A percentile compares a stretch with the other conserved stretches of the same genome.
Evolutionary conservation across 768 basidiomycete species (phyloP).

Genomic region (Termitomyces sp.): DNA sequence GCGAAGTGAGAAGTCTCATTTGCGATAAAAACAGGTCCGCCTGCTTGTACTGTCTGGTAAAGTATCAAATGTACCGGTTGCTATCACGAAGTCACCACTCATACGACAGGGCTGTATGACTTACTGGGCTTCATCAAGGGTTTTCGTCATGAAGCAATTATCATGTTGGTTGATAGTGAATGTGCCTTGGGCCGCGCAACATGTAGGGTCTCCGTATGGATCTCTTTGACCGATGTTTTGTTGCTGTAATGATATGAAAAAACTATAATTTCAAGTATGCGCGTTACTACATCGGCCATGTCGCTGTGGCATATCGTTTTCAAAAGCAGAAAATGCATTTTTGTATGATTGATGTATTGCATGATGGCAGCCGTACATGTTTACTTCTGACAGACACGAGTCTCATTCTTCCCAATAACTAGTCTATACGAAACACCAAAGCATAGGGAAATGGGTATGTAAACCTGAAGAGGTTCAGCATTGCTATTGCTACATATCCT

Average conservation of each 20-base stretch:
- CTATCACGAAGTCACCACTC: not conserved
- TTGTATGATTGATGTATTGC: no score
- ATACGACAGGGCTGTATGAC: not conserved
- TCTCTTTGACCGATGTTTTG: conserved; percentile 13
- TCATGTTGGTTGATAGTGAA: conserved; percentile 25
- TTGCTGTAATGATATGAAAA: no score
- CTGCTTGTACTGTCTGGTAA: conserved; percentile 23
- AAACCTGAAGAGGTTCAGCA: not conserved
- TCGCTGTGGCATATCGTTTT: no score
- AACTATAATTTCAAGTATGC: no score
- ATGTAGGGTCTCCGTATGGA: conserved; percentile 22
- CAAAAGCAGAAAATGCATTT: no score
- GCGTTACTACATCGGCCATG: no score
- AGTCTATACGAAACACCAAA: no score
- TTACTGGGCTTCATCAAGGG: conserved; percentile 28
- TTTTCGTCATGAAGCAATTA: conserved; percentile 27
- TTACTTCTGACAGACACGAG: no score
- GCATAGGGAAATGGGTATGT: not conserved
- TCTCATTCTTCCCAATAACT: no score
- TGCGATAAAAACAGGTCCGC: conserved; percentile 20
- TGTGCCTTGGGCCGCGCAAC: conserved; percentile 20
- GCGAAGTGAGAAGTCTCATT: conserved; percentile 9
- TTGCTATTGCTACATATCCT: no score
- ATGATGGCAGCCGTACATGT: no score
- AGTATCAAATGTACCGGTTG: conserved; percentile 10